Evolutionary conservation across 768 basidiomycete species (phyloP).

Genomic region (Termitomyces sp.): DNA sequence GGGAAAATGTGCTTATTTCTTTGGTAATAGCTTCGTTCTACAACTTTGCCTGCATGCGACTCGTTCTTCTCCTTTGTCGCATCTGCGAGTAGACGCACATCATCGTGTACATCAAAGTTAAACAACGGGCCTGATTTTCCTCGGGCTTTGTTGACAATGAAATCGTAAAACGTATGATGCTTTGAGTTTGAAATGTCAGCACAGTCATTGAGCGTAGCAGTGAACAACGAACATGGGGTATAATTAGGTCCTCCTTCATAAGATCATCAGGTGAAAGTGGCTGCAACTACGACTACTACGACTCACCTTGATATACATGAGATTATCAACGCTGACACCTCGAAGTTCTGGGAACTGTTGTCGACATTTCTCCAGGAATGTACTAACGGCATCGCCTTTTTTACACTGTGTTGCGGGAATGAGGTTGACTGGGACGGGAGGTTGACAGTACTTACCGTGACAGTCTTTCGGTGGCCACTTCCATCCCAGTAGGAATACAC

Average conservation of each 20-base stretch:
- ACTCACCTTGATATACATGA: slow-evolving; percentile 96
- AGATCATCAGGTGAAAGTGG: background rate
- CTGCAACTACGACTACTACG: background rate
- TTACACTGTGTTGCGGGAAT: slow-evolving; percentile 64
- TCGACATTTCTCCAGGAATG: slow-evolving; percentile 90
- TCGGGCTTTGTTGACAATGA: slow-evolving; percentile 96
- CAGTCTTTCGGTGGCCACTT: slow-evolving; percentile 91
- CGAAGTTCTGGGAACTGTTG: slow-evolving; percentile 91
- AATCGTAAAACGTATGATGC: slow-evolving; percentile 99
- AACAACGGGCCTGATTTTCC: slow-evolving; percentile 98
- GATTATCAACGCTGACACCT: slow-evolving; percentile 87
- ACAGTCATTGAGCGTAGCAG: background rate
- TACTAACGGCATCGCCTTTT: slow-evolving; percentile 88
- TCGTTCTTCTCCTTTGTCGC: slow-evolving; percentile 98
- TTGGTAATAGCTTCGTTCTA: slow-evolving; percentile 93
- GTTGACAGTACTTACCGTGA: slow-evolving; percentile 54
- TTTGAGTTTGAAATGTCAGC: slow-evolving; percentile 25
- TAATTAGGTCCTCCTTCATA: slow-evolving; percentile 89
- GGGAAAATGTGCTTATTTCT: slow-evolving; percentile 98
- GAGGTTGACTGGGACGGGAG: background rate
- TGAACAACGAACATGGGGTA: slow-evolving; percentile 74
- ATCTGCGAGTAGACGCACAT: slow-evolving; percentile 90
- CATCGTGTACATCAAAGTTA: slow-evolving; percentile 99
- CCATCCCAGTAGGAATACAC: slow-evolving; percentile 99
- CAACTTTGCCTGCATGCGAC: slow-evolving; percentile 97